These are phyloP conservation scores for Leptographium lundbergii DNA, from an alignment of 2,329 filamentous ascomycete genomes.

Conservation along the genomic window DNA sequence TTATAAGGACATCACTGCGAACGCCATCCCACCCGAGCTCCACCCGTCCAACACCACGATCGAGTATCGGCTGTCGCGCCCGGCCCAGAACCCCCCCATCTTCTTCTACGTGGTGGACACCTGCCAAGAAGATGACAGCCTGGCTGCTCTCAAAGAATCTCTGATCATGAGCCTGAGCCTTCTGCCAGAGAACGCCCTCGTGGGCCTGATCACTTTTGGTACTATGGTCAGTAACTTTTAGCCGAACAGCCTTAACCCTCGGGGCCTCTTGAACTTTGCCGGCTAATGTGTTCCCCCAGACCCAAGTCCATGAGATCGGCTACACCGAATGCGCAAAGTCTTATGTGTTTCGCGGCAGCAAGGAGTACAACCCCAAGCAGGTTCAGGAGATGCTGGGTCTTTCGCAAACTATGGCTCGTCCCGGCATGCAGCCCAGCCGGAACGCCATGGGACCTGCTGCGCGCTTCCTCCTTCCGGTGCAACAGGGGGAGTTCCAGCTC, in stretches of 20 bases:
- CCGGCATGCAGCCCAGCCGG: constrained; percentile 62
- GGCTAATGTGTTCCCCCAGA: constrained; percentile 29
- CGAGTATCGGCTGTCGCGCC: constrained; percentile 69
- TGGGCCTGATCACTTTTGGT: constrained; percentile 76
- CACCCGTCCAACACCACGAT: constrained; percentile 79
- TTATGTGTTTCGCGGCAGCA: constrained; percentile 94
- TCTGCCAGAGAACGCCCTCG: constrained; percentile 67
- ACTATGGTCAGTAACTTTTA: constrained; percentile 58
- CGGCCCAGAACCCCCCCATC: constrained; percentile 74
- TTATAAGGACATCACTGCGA: constrained; percentile 81
- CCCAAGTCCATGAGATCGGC: constrained; percentile 94
- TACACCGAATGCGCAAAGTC: constrained; percentile 98
- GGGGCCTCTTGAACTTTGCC: constrained; percentile 23
- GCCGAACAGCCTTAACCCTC: not conserved
- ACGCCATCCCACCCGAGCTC: constrained; percentile 71
- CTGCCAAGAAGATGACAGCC: constrained; percentile 77
- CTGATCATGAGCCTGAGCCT: constrained; percentile 76
- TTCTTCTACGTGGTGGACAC: constrained; percentile 82
- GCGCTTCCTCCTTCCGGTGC: constrained; percentile 84
- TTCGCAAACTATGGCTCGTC: constrained; percentile 57
- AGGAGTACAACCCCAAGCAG: constrained; percentile 96
- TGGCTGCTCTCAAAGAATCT: constrained; percentile 73
- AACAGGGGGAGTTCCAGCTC: constrained; percentile 93
- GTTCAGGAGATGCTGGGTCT: constrained; percentile 99
- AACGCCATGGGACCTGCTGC: constrained; percentile 64